phyloP scores from a whole-genome alignment of 2,329 filamentous ascomycete species.

The Phialophora verrucosa region DNA sequence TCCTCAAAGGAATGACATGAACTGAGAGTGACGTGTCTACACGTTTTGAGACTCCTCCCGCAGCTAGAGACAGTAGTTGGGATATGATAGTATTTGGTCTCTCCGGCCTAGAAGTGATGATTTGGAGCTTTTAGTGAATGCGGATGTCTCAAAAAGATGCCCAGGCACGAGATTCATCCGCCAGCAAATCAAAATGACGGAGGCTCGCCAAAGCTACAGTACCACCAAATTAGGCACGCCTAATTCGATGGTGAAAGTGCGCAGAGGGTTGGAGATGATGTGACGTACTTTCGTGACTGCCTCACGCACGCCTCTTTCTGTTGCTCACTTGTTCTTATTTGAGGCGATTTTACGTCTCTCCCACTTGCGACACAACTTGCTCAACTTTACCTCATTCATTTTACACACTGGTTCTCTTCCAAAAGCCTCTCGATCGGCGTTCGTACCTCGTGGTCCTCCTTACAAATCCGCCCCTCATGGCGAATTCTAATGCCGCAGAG shows the following conservation, averaged over 20 bases:
- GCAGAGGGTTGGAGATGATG: slow-evolving; percentile 3
- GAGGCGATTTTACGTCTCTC: background rate
- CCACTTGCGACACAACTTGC: background rate
- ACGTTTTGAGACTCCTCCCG: background rate
- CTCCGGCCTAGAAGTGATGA: slow-evolving; percentile 6
- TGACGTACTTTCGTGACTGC: slow-evolving; percentile 19
- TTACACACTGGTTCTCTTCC: slow-evolving; percentile 27
- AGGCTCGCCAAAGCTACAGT: slow-evolving; percentile 5
- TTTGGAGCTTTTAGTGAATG: slow-evolving; percentile 16
- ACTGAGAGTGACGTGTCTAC: slow-evolving; percentile 1
- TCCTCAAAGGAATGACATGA: slow-evolving; percentile 19
- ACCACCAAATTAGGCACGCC: slow-evolving; percentile 2
- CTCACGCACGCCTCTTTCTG: slow-evolving; percentile 11
- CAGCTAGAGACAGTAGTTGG: background rate
- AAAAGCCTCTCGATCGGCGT: background rate
- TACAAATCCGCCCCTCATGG: slow-evolving; percentile 25
- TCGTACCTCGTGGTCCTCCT: background rate
- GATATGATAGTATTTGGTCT: background rate
- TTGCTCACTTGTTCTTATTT: background rate
- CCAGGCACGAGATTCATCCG: slow-evolving; percentile 22
- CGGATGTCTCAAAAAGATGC: slow-evolving; percentile 12
- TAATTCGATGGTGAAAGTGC: background rate
- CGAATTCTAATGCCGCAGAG: slow-evolving; percentile 30
- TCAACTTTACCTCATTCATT: background rate
- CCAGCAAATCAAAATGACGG: slow-evolving; percentile 12